A percentile compares a stretch with the other conserved stretches of the same genome.
Evolutionary conservation across 73 alveolate genomes (phyloP).

Genomic region (Tetrahymena malaccensis): DNA sequence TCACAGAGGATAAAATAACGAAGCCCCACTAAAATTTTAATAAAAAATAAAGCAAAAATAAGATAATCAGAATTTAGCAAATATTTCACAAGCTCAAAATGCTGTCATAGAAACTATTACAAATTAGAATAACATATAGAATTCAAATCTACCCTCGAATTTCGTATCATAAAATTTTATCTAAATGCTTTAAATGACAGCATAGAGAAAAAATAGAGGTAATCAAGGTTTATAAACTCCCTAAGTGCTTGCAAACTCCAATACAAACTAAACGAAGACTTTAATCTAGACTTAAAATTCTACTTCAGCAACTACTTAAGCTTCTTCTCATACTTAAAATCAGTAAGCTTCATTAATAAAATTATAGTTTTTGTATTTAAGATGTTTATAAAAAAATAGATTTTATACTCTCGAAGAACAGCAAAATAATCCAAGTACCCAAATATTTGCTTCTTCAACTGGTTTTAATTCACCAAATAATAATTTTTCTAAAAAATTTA

Average conservation of each 20-base stretch:
- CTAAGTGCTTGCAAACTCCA: neutral
- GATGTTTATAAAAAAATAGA: neutral
- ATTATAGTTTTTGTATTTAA: neutral
- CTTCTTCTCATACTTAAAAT: neutral
- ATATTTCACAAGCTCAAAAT: neutral
- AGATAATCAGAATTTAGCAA: neutral
- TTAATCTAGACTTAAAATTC: neutral
- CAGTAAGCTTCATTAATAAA: neutral
- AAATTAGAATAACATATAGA: too few relatives aligned
- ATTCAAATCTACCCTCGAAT: neutral
- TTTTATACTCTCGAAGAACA: neutral
- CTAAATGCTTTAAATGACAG: neutral
- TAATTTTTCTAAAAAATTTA: neutral
- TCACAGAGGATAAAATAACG: neutral
- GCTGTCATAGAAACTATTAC: neutral
- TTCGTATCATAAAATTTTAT: neutral
- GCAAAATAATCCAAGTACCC: neutral
- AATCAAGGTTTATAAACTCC: neutral
- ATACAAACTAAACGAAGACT: neutral
- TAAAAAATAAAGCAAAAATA: neutral
- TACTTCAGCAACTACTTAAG: neutral
- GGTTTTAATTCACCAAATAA: neutral
- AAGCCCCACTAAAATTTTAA: neutral
- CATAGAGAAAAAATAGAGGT: neutral
- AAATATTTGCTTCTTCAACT: neutral